Evolutionary conservation across 345 rosid genomes (phyloP).

Genomic region (Salix udensis): DNA sequence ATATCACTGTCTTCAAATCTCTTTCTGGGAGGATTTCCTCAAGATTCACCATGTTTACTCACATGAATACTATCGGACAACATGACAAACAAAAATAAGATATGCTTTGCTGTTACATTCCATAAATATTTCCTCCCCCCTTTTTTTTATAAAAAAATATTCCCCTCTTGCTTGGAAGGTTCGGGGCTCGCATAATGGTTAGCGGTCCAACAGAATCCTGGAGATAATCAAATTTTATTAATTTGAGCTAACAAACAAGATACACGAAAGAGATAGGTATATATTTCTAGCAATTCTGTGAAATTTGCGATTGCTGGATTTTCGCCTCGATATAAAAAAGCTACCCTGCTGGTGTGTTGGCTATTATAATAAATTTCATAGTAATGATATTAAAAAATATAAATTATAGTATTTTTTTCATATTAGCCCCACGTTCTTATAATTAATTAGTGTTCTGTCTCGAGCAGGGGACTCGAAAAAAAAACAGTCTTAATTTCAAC

Average conservation of each 20-base stretch:
- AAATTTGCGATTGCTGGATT: too few relatives aligned
- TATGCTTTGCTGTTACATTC: not conserved
- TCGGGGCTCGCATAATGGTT: not conserved
- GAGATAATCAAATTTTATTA: not conserved
- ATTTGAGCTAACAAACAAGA: not conserved
- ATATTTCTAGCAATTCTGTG: not conserved
- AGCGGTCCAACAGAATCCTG: not conserved
- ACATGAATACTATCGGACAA: not conserved
- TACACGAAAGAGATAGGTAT: not conserved
- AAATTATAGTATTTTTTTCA: too few relatives aligned
- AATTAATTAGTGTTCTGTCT: too few relatives aligned
- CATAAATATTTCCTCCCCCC: too few relatives aligned
- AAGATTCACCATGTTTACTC: slow-evolving; percentile 5
- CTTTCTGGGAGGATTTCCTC: slow-evolving; percentile 24
- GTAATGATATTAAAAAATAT: too few relatives aligned
- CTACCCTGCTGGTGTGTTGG: too few relatives aligned
- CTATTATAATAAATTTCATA: too few relatives aligned
- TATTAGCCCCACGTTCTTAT: too few relatives aligned
- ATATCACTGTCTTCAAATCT: slow-evolving; percentile 6
- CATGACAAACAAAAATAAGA: not conserved
- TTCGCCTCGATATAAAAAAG: too few relatives aligned
- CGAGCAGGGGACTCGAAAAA: too few relatives aligned
- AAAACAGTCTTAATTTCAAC: too few relatives aligned
- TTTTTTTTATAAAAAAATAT: not conserved
- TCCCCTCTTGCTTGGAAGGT: not conserved